These are phyloP conservation scores for Beauveria varroae DNA, from an alignment of 2,329 filamentous ascomycete genomes.

Conservation along the genomic window DNA sequence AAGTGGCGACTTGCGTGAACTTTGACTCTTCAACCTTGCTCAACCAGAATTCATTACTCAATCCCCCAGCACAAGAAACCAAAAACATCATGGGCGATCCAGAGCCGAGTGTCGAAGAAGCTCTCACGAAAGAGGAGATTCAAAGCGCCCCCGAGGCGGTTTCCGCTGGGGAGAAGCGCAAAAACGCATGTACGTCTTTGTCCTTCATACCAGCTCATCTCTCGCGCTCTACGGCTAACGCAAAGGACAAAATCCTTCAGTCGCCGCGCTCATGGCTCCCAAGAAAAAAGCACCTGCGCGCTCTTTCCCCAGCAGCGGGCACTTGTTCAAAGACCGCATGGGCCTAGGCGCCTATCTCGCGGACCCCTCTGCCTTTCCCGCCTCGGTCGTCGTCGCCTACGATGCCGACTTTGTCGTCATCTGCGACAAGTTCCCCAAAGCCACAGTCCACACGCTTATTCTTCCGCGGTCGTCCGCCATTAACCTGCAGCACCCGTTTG, in stretches of 20 bases:
- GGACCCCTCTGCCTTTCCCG: slow-evolving; percentile 48
- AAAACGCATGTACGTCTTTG: slow-evolving; percentile 34
- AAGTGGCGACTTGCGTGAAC: slow-evolving; percentile 1
- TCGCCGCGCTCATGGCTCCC: slow-evolving; percentile 30
- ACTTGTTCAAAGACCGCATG: slow-evolving; percentile 44
- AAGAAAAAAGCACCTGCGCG: slow-evolving; percentile 25
- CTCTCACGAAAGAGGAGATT: slow-evolving; percentile 35
- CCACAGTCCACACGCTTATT: slow-evolving; percentile 77
- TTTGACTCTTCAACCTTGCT: neutral
- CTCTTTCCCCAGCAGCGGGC: slow-evolving; percentile 11
- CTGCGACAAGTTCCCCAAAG: slow-evolving; percentile 79
- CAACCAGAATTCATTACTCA: neutral
- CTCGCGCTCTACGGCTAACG: neutral
- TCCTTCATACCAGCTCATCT: no score
- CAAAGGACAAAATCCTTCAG: slow-evolving; percentile 13
- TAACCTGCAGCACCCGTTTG: slow-evolving; percentile 63
- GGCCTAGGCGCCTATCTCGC: slow-evolving; percentile 61
- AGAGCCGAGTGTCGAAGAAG: slow-evolving; percentile 29
- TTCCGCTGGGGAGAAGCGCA: slow-evolving; percentile 15
- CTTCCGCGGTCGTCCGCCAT: slow-evolving; percentile 62
- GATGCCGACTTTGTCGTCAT: slow-evolving; percentile 66
- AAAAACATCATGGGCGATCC: slow-evolving; percentile 17
- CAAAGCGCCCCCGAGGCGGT: slow-evolving; percentile 22
- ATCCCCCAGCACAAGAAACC: neutral
- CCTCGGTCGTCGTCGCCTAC: slow-evolving; percentile 57